Base-by-base conservation (phyloP, 176 grass and related monocot genomes). In the Avena insularis region DNA sequence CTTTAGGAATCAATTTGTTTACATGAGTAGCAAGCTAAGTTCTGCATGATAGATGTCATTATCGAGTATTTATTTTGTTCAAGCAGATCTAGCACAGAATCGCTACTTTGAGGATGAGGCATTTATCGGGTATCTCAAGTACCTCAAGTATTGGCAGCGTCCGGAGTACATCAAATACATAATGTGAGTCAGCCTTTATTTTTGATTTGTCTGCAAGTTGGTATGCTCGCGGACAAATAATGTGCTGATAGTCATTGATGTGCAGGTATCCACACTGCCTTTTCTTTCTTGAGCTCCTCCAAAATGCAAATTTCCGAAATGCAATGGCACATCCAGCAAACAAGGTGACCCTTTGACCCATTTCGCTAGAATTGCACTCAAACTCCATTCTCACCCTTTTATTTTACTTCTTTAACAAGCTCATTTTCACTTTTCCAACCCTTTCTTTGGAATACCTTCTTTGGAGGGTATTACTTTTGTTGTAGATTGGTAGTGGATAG, bases 271-370 rank as follows among this genome's bases (percentile, higher is more conserved):
- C 96, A 0, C 96, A 98, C 85, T 98, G 97, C 72, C 97, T 98
- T 88, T 96, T 90, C 87, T 98, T 98, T 92, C 97, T 96, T 80
- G 92, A 98, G 77, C 97, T 98, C 85, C 97, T 98, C 10, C 97
- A 96, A 91, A 98, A 96, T 82, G 88, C 87, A 51, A 98, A 96
- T 83, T 98, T 98, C 64, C 90, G 92, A 15, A 94, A 90, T 87
- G 94, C 90, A 71, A 96, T 96, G 97, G 97, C 97, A 75, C 97
- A 96, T 94, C 97, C 97, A 67, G 92, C 90, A 86, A 98, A 68
- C 94, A 98, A 98, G 94, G 97, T 98, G 47, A 84, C 80, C 6
- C 78, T 62, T 62, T 63, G 73, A 66, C 40, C 21, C 43, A 65
- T 80, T 62, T 53, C 10, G 23, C 36, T 72, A 72, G 55, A 54